Percentiles rank a stretch among this genome's conserved stretches.
Conservation (phyloP, 1,284 basidiomycete genomes). For the Ceratobasidium sp. region DNA sequence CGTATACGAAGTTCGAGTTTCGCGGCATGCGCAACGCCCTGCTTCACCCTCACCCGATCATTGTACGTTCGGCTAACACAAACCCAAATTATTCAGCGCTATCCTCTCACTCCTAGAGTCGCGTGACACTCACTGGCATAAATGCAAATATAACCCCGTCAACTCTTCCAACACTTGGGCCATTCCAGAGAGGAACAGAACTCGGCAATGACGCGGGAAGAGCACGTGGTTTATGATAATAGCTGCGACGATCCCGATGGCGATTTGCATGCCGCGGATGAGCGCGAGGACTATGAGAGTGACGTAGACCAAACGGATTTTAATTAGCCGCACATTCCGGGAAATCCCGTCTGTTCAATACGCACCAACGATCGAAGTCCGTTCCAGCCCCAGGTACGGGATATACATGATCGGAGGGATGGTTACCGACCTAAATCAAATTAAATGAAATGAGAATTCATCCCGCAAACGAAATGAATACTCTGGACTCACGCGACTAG, state of each 20-base stretch:
- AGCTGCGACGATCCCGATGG: constrained; percentile 64
- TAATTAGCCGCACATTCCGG: background rate
- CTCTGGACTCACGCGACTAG: constrained; percentile 61
- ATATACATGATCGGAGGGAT: constrained; percentile 64
- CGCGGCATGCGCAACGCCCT: constrained; percentile 52
- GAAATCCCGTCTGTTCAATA: constrained; percentile 46
- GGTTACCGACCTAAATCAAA: constrained; percentile 60
- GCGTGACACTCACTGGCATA: constrained; percentile 63
- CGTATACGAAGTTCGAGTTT: constrained; percentile 64
- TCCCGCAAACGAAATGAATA: background rate
- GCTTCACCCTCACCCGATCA: constrained; percentile 52
- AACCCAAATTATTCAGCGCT: constrained; percentile 1
- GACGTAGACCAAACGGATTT: background rate
- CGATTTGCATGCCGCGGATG: constrained; percentile 62
- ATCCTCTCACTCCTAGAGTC: constrained; percentile 58
- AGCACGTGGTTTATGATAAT: constrained; percentile 63
- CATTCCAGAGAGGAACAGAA: constrained; percentile 63
- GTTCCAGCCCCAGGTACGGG: constrained; percentile 57
- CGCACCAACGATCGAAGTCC: constrained; percentile 55
- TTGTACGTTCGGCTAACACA: constrained; percentile 55
- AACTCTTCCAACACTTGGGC: constrained; percentile 61
- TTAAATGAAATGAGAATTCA: background rate
- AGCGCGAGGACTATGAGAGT: constrained; percentile 59
- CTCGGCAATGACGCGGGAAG: constrained; percentile 66
- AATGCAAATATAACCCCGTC: constrained; percentile 62